phyloP scores from a whole-genome alignment of 2,329 filamentous ascomycete genomes.

The Xylaria sp. region DNA sequence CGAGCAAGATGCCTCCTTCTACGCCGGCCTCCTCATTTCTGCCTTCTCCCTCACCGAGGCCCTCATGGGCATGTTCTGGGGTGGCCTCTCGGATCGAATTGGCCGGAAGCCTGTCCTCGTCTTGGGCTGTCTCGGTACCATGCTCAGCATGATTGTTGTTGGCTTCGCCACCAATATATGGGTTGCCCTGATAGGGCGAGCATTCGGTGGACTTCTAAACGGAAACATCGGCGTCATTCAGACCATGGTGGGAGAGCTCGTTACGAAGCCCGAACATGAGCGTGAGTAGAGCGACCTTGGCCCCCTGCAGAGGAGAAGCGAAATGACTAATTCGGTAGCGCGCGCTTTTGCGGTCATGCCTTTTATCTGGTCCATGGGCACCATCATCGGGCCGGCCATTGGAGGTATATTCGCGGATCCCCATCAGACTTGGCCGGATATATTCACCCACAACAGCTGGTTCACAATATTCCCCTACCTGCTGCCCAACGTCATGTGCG shows the following conservation, averaged over 20 bases:
- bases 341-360: conserved; percentile 92
- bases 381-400: conserved; percentile 87
- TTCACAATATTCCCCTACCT: conserved; percentile 87
- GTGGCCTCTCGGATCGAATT: conserved; percentile 80
- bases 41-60: conserved; percentile 86
- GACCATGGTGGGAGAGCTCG: conserved; percentile 91
- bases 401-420: conserved; percentile 89
- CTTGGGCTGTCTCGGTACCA: conserved; percentile 82
- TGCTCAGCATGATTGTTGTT: conserved; percentile 83
- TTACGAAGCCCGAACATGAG: conserved; percentile 85
- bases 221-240: conserved; percentile 92
- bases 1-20: conserved; percentile 82
- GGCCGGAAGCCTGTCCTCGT: conserved; percentile 88
- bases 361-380: conserved; percentile 92
- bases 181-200: conserved; percentile 80
- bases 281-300: conserved; percentile 64
- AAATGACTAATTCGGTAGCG: conserved; percentile 60
- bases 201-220: conserved; percentile 84
- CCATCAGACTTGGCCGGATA: conserved; percentile 74
- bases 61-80: conserved; percentile 89
- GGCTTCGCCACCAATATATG: conserved; percentile 87
- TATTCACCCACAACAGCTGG: conserved; percentile 74
- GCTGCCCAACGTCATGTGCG: conserved; percentile 88
- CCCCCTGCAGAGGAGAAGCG: not conserved
- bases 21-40: conserved; percentile 87